Percentiles rank a stretch among this genome's conserved stretches.
Evolutionary conservation across 768 basidiomycete genomes (phyloP).

Genomic region (Mycena belliarum): DNA sequence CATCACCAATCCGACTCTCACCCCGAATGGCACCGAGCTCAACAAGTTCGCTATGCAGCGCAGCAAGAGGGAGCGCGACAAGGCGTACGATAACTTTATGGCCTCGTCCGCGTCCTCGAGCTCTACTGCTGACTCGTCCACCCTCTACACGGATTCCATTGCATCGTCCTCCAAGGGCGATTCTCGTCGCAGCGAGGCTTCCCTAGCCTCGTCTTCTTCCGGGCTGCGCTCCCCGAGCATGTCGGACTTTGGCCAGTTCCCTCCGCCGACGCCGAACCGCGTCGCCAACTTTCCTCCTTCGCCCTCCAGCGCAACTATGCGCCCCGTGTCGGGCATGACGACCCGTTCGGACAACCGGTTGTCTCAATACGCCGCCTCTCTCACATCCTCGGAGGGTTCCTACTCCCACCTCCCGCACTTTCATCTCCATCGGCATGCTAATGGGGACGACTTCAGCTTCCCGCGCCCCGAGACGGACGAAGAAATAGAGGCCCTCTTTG

Average conservation of each 20-base stretch:
- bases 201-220: slow-evolving; percentile 44
- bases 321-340: slow-evolving; percentile 54
- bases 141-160: slow-evolving; percentile 53
- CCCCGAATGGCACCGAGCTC: slow-evolving; percentile 68
- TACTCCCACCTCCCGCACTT: slow-evolving; percentile 56
- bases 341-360: slow-evolving; percentile 59
- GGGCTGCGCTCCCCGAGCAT: slow-evolving; percentile 49
- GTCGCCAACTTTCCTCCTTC: slow-evolving; percentile 17
- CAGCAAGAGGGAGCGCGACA: slow-evolving; percentile 55
- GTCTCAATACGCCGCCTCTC: slow-evolving; percentile 65
- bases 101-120: slow-evolving; percentile 53
- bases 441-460: slow-evolving; percentile 62
- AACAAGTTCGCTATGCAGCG: slow-evolving; percentile 59
- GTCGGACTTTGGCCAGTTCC: slow-evolving; percentile 54
- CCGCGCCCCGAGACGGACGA: slow-evolving; percentile 74
- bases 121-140: slow-evolving; percentile 59
- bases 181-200: slow-evolving; percentile 56
- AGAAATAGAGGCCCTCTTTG: slow-evolving; percentile 81
- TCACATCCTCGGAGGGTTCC: slow-evolving; percentile 47
- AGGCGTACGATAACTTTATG: slow-evolving; percentile 41
- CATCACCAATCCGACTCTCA: slow-evolving; percentile 80
- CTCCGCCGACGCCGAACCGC: slow-evolving; percentile 29
- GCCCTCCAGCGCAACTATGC: slow-evolving; percentile 38
- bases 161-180: slow-evolving; percentile 37
- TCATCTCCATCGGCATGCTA: slow-evolving; percentile 38